Percentiles rank a stretch among this genome's conserved stretches.
Evolutionary conservation across 352 stramenopile genomes (phyloP).

Genomic region (Aphanomyces cochlioides): DNA sequence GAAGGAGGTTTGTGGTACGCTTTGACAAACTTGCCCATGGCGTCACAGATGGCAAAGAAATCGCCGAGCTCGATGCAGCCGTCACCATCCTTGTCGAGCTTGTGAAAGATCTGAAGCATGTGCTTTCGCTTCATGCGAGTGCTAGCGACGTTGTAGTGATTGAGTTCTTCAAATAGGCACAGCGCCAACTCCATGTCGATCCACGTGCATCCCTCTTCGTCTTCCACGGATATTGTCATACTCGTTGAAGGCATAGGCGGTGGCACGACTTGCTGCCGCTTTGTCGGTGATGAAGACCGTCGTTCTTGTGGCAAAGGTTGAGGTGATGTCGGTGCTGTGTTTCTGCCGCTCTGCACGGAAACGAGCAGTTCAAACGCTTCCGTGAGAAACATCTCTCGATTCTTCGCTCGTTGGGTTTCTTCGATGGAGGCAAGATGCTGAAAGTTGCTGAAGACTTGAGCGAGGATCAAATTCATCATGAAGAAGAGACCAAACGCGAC

Average conservation of each 20-base stretch:
- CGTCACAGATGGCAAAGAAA: slow-evolving; percentile 30
- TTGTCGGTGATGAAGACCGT: slow-evolving; percentile 41
- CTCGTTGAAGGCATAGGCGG: neutral
- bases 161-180: slow-evolving; percentile 43
- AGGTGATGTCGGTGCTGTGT: slow-evolving; percentile 31
- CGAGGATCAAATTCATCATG: slow-evolving; percentile 77
- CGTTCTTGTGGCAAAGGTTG: slow-evolving; percentile 38
- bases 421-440: slow-evolving; percentile 34
- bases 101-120: slow-evolving; percentile 34
- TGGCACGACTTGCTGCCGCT: slow-evolving; percentile 24
- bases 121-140: slow-evolving; percentile 11
- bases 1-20: neutral
- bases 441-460: slow-evolving; percentile 70
- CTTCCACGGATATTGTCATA: slow-evolving; percentile 24
- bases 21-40: slow-evolving; percentile 15
- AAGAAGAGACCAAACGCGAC: slow-evolving; percentile 68
- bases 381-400: slow-evolving; percentile 39
- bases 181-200: slow-evolving; percentile 41
- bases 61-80: slow-evolving; percentile 27
- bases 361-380: slow-evolving; percentile 44
- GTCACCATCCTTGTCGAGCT: slow-evolving; percentile 33
- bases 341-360: neutral
- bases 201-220: slow-evolving; percentile 41
- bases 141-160: slow-evolving; percentile 29
- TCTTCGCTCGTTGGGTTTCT: slow-evolving; percentile 35